Evolutionary conservation across 2,329 filamentous ascomycete species (phyloP), one percentile per base, ranked within the genome.

Genomic region (Furcasterigmium sp.): DNA sequence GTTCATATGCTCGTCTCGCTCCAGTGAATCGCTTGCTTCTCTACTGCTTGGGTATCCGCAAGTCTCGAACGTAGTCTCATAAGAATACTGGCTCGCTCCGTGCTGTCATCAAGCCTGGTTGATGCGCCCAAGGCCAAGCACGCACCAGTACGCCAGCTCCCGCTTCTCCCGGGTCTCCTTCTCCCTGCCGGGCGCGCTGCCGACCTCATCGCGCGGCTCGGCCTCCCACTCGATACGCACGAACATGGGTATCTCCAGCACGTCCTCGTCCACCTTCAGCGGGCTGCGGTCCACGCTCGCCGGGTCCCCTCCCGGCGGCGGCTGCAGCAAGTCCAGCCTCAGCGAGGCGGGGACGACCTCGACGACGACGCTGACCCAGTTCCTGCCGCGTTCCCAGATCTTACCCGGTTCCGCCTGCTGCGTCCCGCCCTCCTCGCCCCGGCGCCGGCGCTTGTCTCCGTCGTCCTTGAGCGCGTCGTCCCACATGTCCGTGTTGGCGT

Each of bases 121-220:
- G 56, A 97, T 93, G 56, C 82, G 82, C 9, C 93, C 93, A 45
- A 94, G 78, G 4, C 91, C 91, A 28, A 97, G 71, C 17, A 95
- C 90, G 68, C 87, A 90, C 93, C 93, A 98, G 65, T 95, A 97
- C 43, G 90, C 90, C 64, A 97, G 68, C 60, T 97, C 93, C 57
- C 86, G 80, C 70, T 83, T 91, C 65, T 91, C 87, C 61, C 76
- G 84, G 38, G 71, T 78, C 36, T 78, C 80, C 61, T 75, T 82
- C 53, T 76, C 78, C 58, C 64, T 74, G 28, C 65, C 63, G 2
- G 65, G 56, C 8, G 68, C 66, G 4, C 75, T 70, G 11, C 80
- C 84, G 8, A 82, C 79, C 46, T 87, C 80, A 43, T 83, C 77
- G 43, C 78, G 72, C 1, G 73, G 72, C 51, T 90, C 86, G 4